phyloP scores from a whole-genome alignment of 805 yeast genomes.

The Kregervanrija delftensis region DNA sequence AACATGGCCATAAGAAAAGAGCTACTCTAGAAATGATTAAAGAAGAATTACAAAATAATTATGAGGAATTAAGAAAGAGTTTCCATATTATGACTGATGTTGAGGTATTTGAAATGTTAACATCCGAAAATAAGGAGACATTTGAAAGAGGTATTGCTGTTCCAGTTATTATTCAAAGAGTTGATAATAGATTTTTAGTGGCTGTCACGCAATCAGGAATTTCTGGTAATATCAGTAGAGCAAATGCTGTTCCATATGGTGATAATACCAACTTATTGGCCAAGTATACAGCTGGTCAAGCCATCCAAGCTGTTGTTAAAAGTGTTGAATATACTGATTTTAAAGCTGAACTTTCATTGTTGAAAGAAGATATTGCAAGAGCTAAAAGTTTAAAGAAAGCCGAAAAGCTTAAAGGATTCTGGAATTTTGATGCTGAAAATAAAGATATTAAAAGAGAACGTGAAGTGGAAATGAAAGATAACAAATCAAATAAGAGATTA shows the following conservation, averaged over 20 bases:
- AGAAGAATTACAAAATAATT: slow-evolving; percentile 82
- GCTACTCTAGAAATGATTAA: slow-evolving; percentile 78
- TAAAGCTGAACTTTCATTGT: slow-evolving; percentile 65
- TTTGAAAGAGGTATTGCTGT: slow-evolving; percentile 64
- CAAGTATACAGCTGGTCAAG: slow-evolving; percentile 59
- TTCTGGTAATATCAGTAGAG: slow-evolving; percentile 26
- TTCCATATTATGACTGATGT: slow-evolving; percentile 57
- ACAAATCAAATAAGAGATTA: slow-evolving; percentile 64
- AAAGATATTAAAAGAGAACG: slow-evolving; percentile 53
- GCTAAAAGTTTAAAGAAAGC: slow-evolving; percentile 38
- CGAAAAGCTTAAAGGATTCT: slow-evolving; percentile 51
- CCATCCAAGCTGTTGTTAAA: slow-evolving; percentile 75
- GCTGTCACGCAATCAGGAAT: slow-evolving; percentile 54
- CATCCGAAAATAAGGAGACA: slow-evolving; percentile 74
- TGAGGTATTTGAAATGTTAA: slow-evolving; percentile 81
- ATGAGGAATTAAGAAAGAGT: slow-evolving; percentile 74
- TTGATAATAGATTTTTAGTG: slow-evolving; percentile 35
- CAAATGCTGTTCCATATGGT: slow-evolving; percentile 36
- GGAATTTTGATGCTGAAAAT: slow-evolving; percentile 77
- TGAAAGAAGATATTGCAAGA: slow-evolving; percentile 54
- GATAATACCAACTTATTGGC: slow-evolving; percentile 34
- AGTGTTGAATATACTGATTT: slow-evolving; percentile 69
- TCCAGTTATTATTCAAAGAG: slow-evolving; percentile 67
- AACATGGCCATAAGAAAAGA: slow-evolving; percentile 66
- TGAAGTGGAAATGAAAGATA: slow-evolving; percentile 56